phyloP scores from a whole-genome alignment of 345 rosid species.

The Sonneratia alba region DNA sequence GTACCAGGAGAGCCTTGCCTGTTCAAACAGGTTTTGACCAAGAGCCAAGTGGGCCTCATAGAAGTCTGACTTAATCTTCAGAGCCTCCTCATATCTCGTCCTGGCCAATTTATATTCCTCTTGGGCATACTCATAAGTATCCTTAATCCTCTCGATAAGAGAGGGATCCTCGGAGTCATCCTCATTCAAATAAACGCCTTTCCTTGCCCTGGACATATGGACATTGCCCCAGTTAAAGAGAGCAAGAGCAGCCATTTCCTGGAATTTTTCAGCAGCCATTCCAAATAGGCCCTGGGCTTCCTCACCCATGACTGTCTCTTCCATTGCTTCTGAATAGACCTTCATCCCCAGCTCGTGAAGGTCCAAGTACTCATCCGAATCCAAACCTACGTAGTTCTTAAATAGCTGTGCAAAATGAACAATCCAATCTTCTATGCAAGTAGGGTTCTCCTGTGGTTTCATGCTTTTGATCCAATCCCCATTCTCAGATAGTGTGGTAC shows the following conservation, averaged over 20 bases:
- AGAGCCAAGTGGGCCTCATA: slow-evolving; percentile 62
- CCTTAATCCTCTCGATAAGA: slow-evolving; percentile 36
- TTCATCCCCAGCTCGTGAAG: slow-evolving; percentile 80
- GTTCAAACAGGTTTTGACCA: slow-evolving; percentile 79
- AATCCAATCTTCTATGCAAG: slow-evolving; percentile 73
- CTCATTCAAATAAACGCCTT: slow-evolving; percentile 45
- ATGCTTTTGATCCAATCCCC: slow-evolving; percentile 23
- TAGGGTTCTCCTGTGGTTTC: slow-evolving; percentile 21
- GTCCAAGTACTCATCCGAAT: slow-evolving; percentile 54
- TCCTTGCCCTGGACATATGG: slow-evolving; percentile 77
- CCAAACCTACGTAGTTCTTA: slow-evolving; percentile 64
- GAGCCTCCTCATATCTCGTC: slow-evolving; percentile 61
- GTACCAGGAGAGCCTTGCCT: slow-evolving; percentile 84
- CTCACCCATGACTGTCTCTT: slow-evolving; percentile 79
- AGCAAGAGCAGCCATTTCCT: slow-evolving; percentile 80
- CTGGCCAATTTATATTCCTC: slow-evolving; percentile 50
- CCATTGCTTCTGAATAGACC: slow-evolving; percentile 79
- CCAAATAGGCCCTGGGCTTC: slow-evolving; percentile 70
- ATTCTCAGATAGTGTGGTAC: slow-evolving; percentile 12
- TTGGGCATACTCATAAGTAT: slow-evolving; percentile 51
- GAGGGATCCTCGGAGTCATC: slow-evolving; percentile 50
- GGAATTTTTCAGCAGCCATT: slow-evolving; percentile 68
- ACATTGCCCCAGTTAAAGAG: slow-evolving; percentile 84
- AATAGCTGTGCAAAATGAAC: slow-evolving; percentile 68
- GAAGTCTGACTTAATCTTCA: slow-evolving; percentile 70